Conservation (phyloP, 1,284 basidiomycete species). For the Peniophora sp. region DNA sequence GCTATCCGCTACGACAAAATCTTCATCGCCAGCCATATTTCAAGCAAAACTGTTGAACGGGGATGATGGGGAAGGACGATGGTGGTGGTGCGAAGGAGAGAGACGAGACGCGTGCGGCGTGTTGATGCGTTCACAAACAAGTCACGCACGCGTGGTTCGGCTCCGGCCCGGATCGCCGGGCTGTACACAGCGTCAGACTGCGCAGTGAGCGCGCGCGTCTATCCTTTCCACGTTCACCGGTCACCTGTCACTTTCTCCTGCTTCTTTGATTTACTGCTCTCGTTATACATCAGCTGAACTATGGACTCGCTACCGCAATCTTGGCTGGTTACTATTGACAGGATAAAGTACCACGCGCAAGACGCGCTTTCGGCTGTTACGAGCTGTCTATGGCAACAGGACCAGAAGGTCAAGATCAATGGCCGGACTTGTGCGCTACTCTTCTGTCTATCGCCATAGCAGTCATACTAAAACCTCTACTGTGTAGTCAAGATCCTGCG, state of each 20-base stretch:
- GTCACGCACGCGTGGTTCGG: no score
- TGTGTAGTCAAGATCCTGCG: conserved; percentile 78
- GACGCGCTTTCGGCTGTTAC: conserved; percentile 75
- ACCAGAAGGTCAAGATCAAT: conserved; percentile 86
- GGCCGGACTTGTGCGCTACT: conserved; percentile 69
- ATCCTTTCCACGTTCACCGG: no score
- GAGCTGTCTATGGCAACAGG: conserved; percentile 72
- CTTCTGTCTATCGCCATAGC: neutral
- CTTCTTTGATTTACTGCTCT: no score
- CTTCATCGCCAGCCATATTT: no score
- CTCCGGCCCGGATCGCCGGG: no score
- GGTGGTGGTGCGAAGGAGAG: no score
- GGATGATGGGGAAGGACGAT: neutral
- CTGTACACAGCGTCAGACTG: no score
- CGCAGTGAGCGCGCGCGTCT: no score
- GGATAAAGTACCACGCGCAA: conserved; percentile 64
- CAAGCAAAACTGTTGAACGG: neutral
- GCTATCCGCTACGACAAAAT: conserved; percentile 13
- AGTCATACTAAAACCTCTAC: neutral
- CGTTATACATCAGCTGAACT: neutral
- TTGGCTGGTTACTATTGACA: conserved; percentile 42
- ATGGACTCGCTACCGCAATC: conserved; percentile 10
- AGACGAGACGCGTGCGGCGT: no score
- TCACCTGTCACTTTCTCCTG: no score
- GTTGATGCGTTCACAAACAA: no score